Percentiles rank a stretch among this genome's conserved stretches.
phyloP scores from a whole-genome alignment of 257 asterid species.

The Nicotiana sylvestris region DNA sequence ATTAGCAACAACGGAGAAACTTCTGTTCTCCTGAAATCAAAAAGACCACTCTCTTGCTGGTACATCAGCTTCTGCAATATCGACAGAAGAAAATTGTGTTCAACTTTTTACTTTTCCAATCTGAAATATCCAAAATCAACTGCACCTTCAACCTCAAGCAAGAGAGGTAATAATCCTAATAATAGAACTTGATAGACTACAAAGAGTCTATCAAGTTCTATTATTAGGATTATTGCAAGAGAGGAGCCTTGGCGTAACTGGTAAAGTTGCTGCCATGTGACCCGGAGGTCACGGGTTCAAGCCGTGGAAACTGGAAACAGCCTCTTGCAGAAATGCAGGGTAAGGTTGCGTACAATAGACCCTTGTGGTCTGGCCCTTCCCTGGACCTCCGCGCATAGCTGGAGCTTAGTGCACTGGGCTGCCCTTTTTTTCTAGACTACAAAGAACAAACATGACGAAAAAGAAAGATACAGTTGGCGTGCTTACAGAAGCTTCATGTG shows the following conservation, averaged over 20 bases:
- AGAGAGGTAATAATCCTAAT: not conserved
- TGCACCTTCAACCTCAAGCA: not conserved
- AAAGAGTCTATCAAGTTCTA: too few species aligned
- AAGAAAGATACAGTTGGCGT: not conserved
- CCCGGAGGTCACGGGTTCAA: too few species aligned
- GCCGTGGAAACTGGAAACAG: too few species aligned
- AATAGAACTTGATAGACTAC: not conserved
- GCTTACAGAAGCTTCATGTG: slow-evolving; percentile 91
- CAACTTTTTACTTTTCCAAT: slow-evolving; percentile 3
- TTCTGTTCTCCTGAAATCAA: slow-evolving; percentile 90
- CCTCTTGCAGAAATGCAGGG: too few species aligned
- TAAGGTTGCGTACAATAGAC: too few species aligned
- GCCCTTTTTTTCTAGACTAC: not conserved
- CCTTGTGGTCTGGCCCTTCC: too few species aligned
- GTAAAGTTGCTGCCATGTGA: too few species aligned
- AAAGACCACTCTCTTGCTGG: slow-evolving; percentile 94
- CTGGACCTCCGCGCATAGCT: too few species aligned
- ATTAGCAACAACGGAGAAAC: slow-evolving; percentile 85
- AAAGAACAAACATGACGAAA: not conserved
- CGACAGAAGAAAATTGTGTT: slow-evolving; percentile 17
- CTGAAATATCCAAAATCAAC: slow-evolving; percentile 12
- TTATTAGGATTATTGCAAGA: too few species aligned
- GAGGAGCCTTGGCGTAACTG: too few species aligned
- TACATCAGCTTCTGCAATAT: slow-evolving; percentile 89
- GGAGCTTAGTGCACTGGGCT: too few species aligned